phyloP scores from a whole-genome alignment of 169 alveolate genomes.

The Eimeria maxima region DNA sequence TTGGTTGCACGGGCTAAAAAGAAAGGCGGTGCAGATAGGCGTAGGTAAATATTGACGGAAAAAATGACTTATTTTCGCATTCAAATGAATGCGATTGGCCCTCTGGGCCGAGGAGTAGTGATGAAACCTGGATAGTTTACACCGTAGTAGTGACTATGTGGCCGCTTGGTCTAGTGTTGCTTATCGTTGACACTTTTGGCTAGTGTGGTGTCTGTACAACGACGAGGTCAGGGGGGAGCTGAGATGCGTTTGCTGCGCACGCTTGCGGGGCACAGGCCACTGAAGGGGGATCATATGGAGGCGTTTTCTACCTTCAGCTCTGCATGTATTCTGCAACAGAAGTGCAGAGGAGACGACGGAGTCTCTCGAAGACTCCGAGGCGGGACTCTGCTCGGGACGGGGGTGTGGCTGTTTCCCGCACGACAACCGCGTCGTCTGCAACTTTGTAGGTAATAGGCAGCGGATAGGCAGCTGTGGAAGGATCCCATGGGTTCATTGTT shows the following conservation, averaged over 20 bases:
- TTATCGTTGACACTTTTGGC: neutral
- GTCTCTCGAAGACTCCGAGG: constrained; percentile 21
- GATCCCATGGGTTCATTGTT: constrained; percentile 68
- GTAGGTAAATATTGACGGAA: neutral
- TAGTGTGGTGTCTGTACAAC: neutral
- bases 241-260: neutral
- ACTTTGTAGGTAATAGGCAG: constrained; percentile 60
- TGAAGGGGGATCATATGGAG: neutral
- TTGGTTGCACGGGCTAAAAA: neutral
- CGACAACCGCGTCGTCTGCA: constrained; percentile 42
- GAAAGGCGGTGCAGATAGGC: neutral
- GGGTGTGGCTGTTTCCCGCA: neutral
- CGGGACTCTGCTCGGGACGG: constrained; percentile 51
- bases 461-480: constrained; percentile 63
- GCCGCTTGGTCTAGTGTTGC: neutral
- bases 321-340: constrained; percentile 78
- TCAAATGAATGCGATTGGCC: neutral
- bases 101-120: neutral
- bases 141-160: neutral
- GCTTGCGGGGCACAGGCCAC: no score
- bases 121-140: neutral
- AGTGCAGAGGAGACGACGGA: constrained; percentile 69
- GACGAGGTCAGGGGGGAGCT: neutral
- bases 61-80: neutral
- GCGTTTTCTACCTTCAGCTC: constrained; percentile 14